Base-by-base conservation (phyloP, 495 filamentous ascomycete species). In the Penicillium canariense region DNA sequence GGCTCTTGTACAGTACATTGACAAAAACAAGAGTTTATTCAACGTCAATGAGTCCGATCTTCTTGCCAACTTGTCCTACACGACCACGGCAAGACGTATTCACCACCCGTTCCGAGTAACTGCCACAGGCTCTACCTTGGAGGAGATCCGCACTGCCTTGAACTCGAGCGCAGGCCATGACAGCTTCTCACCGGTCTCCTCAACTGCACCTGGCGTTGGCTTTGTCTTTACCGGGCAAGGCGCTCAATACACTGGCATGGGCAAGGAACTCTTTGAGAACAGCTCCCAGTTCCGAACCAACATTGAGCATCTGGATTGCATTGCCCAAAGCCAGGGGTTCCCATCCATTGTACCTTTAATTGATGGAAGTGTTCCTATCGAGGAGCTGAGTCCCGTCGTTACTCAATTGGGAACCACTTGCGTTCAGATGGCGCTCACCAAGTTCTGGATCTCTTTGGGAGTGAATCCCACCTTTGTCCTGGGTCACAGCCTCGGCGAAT, bases 401-500 rank as follows among this genome's bases (percentile, higher is more conserved):
- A 83, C 89, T 6, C 91, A 96, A 66, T 78, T 95, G 27, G 89
- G 87, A 20, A 78, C 90, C 25, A 82, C 81, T 17, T 90, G 84
- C 56, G 81, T 95, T 54, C 88, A 96, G 68, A 93, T 96, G 81
- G 90, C 91, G 4, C 76, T 95, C 46, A 85, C 89, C 20, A 84
- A 84, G 44, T 81, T 91, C 51, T 96, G 91, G 91, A 70, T 61
- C 18, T 86, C 89, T 7, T 87, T 90, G 80, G 91, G 89, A 31
- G 78, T 95, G 52, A 82, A 70, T 20, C 91, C 91, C 17, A 76
- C 80, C 47, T 87, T 84, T 34, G 89, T 96, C 2, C 75, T 96
- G 31, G 92, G 92, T 20, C 92, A 97, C 74, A 95, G 90, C 66
- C 61, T 85, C 11, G 91, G 91, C 52, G 91, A 96, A 67, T 96